Base-by-base conservation (phyloP, 208 protist species). In the Jaenimonas drosophilae region DNA sequence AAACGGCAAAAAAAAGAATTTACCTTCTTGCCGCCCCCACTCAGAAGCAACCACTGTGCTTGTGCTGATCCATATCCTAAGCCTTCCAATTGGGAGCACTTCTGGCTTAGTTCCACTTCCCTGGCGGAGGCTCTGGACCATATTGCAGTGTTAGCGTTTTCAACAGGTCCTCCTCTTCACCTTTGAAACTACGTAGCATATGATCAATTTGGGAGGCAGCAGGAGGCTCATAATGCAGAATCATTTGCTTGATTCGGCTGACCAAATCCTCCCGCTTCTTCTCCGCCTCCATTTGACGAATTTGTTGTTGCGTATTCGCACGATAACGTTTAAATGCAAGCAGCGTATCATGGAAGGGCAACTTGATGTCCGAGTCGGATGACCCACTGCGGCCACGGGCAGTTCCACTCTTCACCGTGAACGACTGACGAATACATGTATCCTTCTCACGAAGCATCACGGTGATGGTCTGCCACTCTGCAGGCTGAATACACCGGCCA, bases 261-360 rank as follows among this genome's bases (percentile, higher is more conserved):
- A n/a, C n/a, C n/a, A n/a, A n/a, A n/a, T n/a, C n/a, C n/a, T n/a
- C n/a, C n/a, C n/a, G n/a, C n/a, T n/a, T n/a, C n/a, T n/a, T n/a
- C n/a, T n/a, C n/a, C n/a, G n/a, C n/a, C n/a, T n/a, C n/a, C n/a
- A n/a, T n/a, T n/a, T n/a, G n/a, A n/a, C n/a, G n/a, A n/a, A n/a
- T n/a, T n/a, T 54, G 5, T 4, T 3, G 3, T 4, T 25, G 32
- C 20, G n/a, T 4, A 17, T n/a, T n/a, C n/a, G n/a, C n/a, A n/a
- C n/a, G n/a, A n/a, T n/a, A n/a, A n/a, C n/a, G n/a, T n/a, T n/a
- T 43, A 31, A 77, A 76, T 27, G 55, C 41, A 19, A 74, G 54
- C 16, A 85, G 45, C 24, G 65, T 47, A 32, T 80, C 64, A 43
- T 85, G 76, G 20, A 85, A 58, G 1, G 70, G 58, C 9, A 85